Evolutionary conservation across 257 asterid genomes (phyloP), one percentile per base, ranked within the genome.

Genomic region (Jasminum sambac): DNA sequence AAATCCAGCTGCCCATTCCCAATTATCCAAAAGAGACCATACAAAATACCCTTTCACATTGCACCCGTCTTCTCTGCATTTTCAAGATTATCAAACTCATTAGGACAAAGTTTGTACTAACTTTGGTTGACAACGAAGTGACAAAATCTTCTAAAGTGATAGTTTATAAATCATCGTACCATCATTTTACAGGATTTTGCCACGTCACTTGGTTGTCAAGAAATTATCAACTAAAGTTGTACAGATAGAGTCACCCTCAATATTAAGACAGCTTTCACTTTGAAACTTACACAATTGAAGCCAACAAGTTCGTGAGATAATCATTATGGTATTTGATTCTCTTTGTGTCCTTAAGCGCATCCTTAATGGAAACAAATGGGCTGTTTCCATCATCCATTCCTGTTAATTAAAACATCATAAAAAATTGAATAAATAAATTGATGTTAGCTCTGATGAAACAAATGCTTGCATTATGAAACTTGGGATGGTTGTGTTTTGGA

Each of bases 1-100:
- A 64, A 34, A 91, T 66, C 96, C 96, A 72, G 91, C 95, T 61
- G 68, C 82, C 99, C 98, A 89, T 83, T 94, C 96, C 99, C 98
- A 94, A 46, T 94, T 91, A 74, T 94, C 99, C 37, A 94, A 75
- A 70, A 94, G 41, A 13, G 99, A 94, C 99, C 99, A 94, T 0
- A 55, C 95, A 40, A 94, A 94, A 74, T 94, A 91, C 11, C 99
- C 98, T 71, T 67, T 82, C 72, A 94, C 93, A 30, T 94, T 86
- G 87, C 99, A 94, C 0, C 96, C 96, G 48, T 91, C 96, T 64
- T 84, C 88, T 67, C 98, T 90, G 96, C 78, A 74, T 23, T 69
- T 43, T 1, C 21, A 59, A 2, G 69, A 37, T 24, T 43, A 16
- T 16, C 10, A 13, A 48, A 64, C 48, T 4, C 14, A 24, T 63